phyloP scores from a whole-genome alignment of 768 basidiomycete species.

The Mrakia gelida region DNA sequence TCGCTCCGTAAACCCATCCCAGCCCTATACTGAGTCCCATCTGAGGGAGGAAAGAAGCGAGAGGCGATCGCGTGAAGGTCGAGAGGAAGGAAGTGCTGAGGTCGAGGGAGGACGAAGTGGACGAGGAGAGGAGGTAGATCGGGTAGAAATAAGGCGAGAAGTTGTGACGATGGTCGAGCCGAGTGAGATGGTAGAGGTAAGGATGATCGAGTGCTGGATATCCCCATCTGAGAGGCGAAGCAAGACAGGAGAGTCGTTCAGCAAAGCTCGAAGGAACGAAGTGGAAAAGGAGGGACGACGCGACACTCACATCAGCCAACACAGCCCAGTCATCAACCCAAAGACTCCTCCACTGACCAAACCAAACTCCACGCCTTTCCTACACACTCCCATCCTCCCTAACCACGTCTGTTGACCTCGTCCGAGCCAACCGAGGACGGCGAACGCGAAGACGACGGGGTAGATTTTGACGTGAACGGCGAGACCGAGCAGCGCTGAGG shows the following conservation, averaged over 20 bases:
- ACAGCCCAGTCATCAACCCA: conserved; percentile 60
- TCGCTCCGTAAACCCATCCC: conserved; percentile 67
- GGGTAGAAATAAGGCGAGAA: conserved; percentile 97
- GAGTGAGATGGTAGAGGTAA: conserved; percentile 84
- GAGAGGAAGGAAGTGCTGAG: conserved; percentile 35
- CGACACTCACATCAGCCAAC: conserved; percentile 63
- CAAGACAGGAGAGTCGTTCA: neutral
- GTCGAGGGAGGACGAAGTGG: conserved; percentile 16
- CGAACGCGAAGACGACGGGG: conserved; percentile 83
- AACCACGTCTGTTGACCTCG: conserved; percentile 44
- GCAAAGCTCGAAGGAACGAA: neutral
- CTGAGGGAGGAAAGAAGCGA: conserved; percentile 78
- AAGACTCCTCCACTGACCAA: conserved; percentile 62
- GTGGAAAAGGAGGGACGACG: conserved; percentile 27
- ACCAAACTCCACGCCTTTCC: conserved; percentile 55
- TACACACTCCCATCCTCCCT: conserved; percentile 44
- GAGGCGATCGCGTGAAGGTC: conserved; percentile 54
- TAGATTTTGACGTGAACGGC: conserved; percentile 97
- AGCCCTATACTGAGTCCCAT: conserved; percentile 64
- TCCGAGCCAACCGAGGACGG: conserved; percentile 55
- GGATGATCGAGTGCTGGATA: conserved; percentile 85
- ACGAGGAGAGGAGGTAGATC: conserved; percentile 79
- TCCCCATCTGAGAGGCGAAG: conserved; percentile 69
- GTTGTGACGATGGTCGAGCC: conserved; percentile 95
- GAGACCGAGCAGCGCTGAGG: conserved; percentile 71